phyloP scores from a whole-genome alignment of 257 asterid genomes.

The Petunia secreta region DNA sequence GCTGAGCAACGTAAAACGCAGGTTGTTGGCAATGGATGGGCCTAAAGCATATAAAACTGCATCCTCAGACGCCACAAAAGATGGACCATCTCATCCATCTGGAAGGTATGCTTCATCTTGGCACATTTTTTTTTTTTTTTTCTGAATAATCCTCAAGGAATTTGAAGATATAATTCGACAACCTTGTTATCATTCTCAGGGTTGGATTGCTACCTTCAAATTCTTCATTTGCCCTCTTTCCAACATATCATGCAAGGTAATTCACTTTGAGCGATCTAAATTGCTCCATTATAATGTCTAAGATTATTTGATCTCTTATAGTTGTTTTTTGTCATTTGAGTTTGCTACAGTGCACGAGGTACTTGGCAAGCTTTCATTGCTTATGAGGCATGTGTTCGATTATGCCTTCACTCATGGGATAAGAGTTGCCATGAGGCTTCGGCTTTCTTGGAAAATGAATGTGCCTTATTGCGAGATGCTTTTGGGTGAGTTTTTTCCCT shows the following conservation, averaged over 20 bases:
- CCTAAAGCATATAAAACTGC: constrained; percentile 35
- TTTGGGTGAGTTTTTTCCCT: constrained; percentile 61
- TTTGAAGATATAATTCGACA: not conserved
- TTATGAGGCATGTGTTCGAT: constrained; percentile 91
- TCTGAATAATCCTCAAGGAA: constrained; percentile 9
- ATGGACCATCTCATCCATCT: constrained; percentile 44
- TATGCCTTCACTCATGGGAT: constrained; percentile 94
- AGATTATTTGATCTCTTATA: not conserved
- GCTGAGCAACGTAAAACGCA: constrained; percentile 38
- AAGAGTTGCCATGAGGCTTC: constrained; percentile 78
- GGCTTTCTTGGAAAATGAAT: constrained; percentile 78
- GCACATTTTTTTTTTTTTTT: constrained; percentile 1
- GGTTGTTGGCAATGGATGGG: constrained; percentile 40
- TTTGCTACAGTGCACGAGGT: constrained; percentile 76
- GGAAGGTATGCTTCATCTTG: constrained; percentile 47
- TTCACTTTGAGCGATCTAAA: constrained; percentile 15
- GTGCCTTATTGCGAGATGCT: constrained; percentile 78
- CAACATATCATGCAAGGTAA: constrained; percentile 93
- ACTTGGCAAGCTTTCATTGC: constrained; percentile 77
- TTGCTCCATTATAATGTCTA: not conserved
- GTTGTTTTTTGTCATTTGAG: constrained; percentile 29
- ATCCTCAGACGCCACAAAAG: constrained; percentile 34
- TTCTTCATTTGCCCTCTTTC: constrained; percentile 60
- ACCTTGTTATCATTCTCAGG: constrained; percentile 46
- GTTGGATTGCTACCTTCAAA: constrained; percentile 55